Conservation (phyloP, 148 eudicot genomes). For the Arbutus unedo region DNA sequence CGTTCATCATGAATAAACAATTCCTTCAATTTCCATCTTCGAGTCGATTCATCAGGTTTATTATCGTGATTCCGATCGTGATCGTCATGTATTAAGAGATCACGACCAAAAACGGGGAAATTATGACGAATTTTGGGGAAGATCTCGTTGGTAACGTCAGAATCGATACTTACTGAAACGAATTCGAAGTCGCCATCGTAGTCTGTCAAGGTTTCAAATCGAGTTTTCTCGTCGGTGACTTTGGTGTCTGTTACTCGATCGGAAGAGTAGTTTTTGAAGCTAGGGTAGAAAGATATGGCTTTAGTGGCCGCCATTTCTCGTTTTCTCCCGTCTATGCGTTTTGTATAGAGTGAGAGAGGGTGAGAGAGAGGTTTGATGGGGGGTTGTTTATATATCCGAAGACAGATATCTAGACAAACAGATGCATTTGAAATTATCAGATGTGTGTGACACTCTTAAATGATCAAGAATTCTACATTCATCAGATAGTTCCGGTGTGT, state of each 20-base stretch:
- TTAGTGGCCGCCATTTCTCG: neutral
- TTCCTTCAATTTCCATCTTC: constrained; percentile 17
- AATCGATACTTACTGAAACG: constrained; percentile 7
- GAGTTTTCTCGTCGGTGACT: too few species aligned
- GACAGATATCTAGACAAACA: too few species aligned
- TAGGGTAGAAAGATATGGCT: constrained; percentile 12
- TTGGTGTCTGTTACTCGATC: neutral
- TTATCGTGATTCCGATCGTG: neutral
- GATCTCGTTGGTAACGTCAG: neutral
- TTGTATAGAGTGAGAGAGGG: too few species aligned
- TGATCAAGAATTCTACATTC: too few species aligned
- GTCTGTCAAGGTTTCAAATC: too few species aligned
- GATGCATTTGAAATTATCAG: too few species aligned
- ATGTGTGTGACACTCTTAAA: too few species aligned
- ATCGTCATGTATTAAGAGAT: neutral
- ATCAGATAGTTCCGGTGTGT: too few species aligned
- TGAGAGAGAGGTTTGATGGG: too few species aligned
- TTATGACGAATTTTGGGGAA: neutral
- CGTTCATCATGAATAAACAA: constrained; percentile 17
- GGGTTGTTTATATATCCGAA: too few species aligned
- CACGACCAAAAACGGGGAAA: constrained; percentile 20
- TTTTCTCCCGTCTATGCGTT: too few species aligned
- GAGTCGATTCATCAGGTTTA: neutral
- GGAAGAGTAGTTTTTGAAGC: constrained; percentile 24
- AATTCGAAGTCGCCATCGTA: constrained; percentile 33